Evolutionary conservation across 257 asterid species (phyloP).

Genomic region (Scutellaria barbata): DNA sequence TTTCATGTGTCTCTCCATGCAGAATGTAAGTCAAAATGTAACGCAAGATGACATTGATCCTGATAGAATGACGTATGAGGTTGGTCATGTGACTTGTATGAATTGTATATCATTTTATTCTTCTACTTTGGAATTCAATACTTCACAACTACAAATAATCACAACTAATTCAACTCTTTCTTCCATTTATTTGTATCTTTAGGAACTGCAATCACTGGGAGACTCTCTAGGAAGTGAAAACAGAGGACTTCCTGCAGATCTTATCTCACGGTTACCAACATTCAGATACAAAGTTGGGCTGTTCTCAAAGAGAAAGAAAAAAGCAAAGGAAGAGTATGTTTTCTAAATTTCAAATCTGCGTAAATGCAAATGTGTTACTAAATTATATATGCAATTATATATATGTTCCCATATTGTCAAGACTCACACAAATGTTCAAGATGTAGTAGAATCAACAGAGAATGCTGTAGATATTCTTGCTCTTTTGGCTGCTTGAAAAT

Average conservation of each 20-base stretch:
- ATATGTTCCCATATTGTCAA: background rate
- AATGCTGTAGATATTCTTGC: background rate
- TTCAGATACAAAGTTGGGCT: constrained; percentile 72
- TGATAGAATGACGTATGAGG: constrained; percentile 90
- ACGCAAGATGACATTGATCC: constrained; percentile 74
- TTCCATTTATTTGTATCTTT: constrained; percentile 25
- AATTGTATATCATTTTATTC: background rate
- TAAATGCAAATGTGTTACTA: background rate
- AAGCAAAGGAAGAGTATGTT: constrained; percentile 52
- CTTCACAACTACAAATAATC: constrained; percentile 11
- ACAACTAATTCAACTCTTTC: background rate
- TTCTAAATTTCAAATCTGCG: constrained; percentile 20
- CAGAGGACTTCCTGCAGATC: constrained; percentile 76
- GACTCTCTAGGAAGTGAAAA: constrained; percentile 74
- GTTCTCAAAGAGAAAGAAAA: constrained; percentile 53
- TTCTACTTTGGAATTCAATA: constrained; percentile 1
- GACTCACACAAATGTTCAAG: background rate
- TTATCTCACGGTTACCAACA: constrained; percentile 72
- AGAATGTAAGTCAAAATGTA: constrained; percentile 50
- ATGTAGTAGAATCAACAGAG: too few relatives aligned
- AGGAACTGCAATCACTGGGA: constrained; percentile 87
- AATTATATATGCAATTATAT: constrained; percentile 10
- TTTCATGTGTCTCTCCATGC: constrained; percentile 31
- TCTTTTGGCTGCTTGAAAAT: background rate
- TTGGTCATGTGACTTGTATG: constrained; percentile 37